Base-by-base conservation (phyloP, 495 filamentous ascomycete species). In the Glarea lozoyensis region DNA sequence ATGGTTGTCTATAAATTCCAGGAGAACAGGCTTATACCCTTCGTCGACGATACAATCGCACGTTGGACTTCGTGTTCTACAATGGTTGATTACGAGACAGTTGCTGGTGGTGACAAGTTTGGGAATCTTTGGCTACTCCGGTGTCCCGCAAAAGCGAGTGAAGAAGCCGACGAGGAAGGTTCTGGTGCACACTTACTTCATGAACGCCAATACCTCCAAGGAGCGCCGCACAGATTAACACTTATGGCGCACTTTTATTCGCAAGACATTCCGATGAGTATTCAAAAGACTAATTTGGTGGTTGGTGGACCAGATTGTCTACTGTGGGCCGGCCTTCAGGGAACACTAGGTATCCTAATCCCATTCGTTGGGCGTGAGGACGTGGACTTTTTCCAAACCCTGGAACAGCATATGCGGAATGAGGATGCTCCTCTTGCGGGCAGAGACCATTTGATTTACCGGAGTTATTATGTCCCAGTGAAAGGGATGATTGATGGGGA, bases 401-500 rank as follows among this genome's bases (percentile, higher is more conserved):
- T 97, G 22, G 92, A 97, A 61, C 81, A 81, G 53, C 82, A 92
- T 48, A 66, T 99, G 64, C 74, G 88, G 36, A 72, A 68, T 13
- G 88, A 95, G 50, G 84, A 94, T 50, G 73, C 88, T 16, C 86
- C 88, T 10, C 69, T 95, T 17, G 86, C 87, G 9, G 92, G 93
- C 21, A 75, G 93, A 45, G 93, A 97, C 60, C 92, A 98, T 62
- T 62, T 98, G 21, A 90, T 94, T 35, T 99, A 94, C 56, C 72
- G 93, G 41, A 78, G 88, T 34, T 99, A 97, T 58, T 97, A 99
- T 59, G 86, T 83, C n/a, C 93, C 93, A 1, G 86, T 92, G 11
- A 99, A 99, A 71, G 87, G 87, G 0, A 79, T 94, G 20, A 93
- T 99, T 57, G 93, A 99, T 62, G 93, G 93, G n/a, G 93, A 99